These are phyloP conservation scores for Phascolomyces articulosus DNA, from an alignment of 371 early-diverging fungal species.

Conservation along the genomic window DNA sequence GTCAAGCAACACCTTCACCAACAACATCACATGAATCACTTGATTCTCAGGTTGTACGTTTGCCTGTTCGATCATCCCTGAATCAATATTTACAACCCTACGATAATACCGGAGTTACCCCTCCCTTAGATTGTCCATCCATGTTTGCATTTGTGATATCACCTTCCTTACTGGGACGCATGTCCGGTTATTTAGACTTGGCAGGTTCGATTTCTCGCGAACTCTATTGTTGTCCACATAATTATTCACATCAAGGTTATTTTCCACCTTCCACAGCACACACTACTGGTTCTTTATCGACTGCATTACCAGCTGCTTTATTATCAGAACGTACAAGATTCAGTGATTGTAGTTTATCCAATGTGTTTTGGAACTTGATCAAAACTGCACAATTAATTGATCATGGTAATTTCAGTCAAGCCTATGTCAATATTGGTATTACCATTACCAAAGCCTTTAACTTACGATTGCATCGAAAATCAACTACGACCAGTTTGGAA, in stretches of 20 bases:
- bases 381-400: constrained; percentile 23
- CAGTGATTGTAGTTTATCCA: constrained; percentile 15
- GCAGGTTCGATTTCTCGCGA: neutral
- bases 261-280: neutral
- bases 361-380: constrained; percentile 21
- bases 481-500: neutral
- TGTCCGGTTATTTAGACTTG: neutral
- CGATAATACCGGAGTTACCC: neutral
- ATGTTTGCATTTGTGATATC: constrained; percentile 18
- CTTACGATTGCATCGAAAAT: constrained; percentile 15
- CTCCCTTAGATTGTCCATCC: constrained; percentile 11
- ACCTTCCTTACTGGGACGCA: neutral
- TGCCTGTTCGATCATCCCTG: constrained; percentile 11
- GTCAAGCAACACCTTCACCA: neutral
- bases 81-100: constrained; percentile 13
- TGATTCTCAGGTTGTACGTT: neutral
- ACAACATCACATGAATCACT: neutral
- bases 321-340: constrained; percentile 14
- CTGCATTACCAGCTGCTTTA: neutral
- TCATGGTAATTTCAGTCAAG: constrained; percentile 19
- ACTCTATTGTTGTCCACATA: constrained; percentile 5
- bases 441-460: constrained; percentile 21
- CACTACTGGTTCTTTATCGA: neutral
- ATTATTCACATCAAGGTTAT: neutral
- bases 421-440: constrained; percentile 24